Conservation (phyloP, 345 rosid genomes). For the Geranium brycei region DNA sequence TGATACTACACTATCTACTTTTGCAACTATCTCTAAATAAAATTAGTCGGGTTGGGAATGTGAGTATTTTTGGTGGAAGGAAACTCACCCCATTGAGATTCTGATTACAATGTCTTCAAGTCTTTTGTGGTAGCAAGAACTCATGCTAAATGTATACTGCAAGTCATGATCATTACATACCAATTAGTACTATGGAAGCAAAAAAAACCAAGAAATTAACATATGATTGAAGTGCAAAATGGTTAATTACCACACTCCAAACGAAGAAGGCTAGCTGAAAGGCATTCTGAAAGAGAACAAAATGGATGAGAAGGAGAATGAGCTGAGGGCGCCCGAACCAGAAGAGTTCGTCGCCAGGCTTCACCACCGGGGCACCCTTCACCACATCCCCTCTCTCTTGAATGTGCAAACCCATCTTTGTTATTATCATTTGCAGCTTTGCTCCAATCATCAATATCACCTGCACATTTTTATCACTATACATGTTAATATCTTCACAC, state of each 20-base stretch:
- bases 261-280: slow-evolving; percentile 35
- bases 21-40: no score
- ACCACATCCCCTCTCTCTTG: slow-evolving; percentile 86
- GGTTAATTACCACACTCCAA: slow-evolving; percentile 27
- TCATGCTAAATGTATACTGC: slow-evolving; percentile 24
- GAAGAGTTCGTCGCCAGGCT: slow-evolving; percentile 85
- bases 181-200: background rate
- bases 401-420: slow-evolving; percentile 68
- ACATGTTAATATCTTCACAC: background rate
- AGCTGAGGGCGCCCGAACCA: slow-evolving; percentile 89
- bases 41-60: no score
- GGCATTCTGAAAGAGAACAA: slow-evolving; percentile 68
- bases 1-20: background rate
- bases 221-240: background rate
- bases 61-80: background rate
- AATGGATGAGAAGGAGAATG: slow-evolving; percentile 71
- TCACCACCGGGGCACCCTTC: slow-evolving; percentile 84
- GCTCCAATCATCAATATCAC: slow-evolving; percentile 60
- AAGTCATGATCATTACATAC: background rate
- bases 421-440: slow-evolving; percentile 80
- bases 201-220: background rate
- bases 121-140: slow-evolving; percentile 23
- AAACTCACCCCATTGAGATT: slow-evolving; percentile 36
- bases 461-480: slow-evolving; percentile 21
- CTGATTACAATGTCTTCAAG: slow-evolving; percentile 24